Base-by-base conservation (phyloP, 2,329 filamentous ascomycete species). In the Arachnopeziza araneosa region DNA sequence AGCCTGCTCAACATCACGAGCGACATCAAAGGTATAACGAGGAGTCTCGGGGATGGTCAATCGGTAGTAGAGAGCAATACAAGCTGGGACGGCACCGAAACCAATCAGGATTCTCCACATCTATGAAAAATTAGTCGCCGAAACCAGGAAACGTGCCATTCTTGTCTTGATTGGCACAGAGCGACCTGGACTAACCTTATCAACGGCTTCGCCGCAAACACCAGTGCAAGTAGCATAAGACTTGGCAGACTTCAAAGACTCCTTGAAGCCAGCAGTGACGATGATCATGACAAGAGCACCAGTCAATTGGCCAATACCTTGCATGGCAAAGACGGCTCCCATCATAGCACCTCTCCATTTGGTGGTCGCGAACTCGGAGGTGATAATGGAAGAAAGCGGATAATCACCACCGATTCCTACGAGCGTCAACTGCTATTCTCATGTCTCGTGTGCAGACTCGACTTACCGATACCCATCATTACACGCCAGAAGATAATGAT, bases 291-390 rank as follows among this genome's bases (percentile, higher is more conserved):
- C 80, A 23, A 95, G 82, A 53, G 89, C 89, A 54, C 87, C 90
- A 30, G 78, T 80, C 55, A 95, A 85, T 74, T 95, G 90, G n/a
- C 91, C 90, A 55, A 95, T 82, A 65, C 90, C 90, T 73, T 96
- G 91, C 89, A 93, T 93, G 66, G 90, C 88, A 70, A 95, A 95
- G 58, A 95, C 91, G 12, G 89, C 81, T 24, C 84, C 89, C 87
- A 96, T 93, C 87, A 95, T 95, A 66, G 89, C 89, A 66, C 90
- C 90, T 74, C 90, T 80, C 86, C 89, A 93, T 75, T 88, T 91
- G 54, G 90, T 95, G 1, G 88, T 92, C 7, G 90, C 89, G 69
- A 95, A 95, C 62, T 95, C 90, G 1, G 90, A 91, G 10, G 90
- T 95, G 68, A 95, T 95, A 65, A 93, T 89, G 21, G 87, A 88